Base-by-base conservation (phyloP, 805 yeast species). In the Spathaspora hagerdaliae region DNA sequence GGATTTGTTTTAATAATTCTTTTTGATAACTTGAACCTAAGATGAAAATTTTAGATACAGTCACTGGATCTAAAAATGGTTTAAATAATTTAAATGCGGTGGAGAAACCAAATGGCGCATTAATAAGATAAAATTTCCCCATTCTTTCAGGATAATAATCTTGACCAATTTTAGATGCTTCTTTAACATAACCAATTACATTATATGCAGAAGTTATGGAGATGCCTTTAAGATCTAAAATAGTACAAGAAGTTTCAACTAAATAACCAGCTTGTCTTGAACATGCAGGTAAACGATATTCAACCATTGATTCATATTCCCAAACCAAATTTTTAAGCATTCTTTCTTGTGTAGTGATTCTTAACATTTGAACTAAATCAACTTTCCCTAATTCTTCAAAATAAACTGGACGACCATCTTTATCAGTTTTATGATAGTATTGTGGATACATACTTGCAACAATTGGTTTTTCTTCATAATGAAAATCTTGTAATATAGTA, bases 131-230 rank as follows among this genome's bases (percentile, higher is more conserved):
- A 64, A 92, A 94, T 68, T 87, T 90, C 61, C 99, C 99, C 99
- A 94, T 94, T 69, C 98, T 86, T 76, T 94, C 99, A 12, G 99
- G 99, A 65, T 94, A 94, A 71, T 87, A 92, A 72, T 94, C 88
- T 75, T 94, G 99, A 48, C 98, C 97, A 58, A 94, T 88, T 59
- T 79, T 73, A 11, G 97, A 87, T 8, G 99, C 97, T 69, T 91
- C 97, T 64, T 83, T 83, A 45, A 94, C 96, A 67, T 90, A 94
- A 10, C 84, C 75, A 52, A 89, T 74, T 37, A 94, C 99, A 63
- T 85, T 88, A 52, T 84, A 82, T 26, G 96, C 96, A 40, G 94
- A 71, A 24, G 85, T 73, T 48, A 94, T 75, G 26, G 97, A 87
- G 46, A 92, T 90, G 31, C 97, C 97, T 72, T 94, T 94, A 64